A percentile compares a stretch with the other conserved stretches of the same genome.
Conservation (phyloP, 805 yeast genomes). For the Ogataea minuta region DNA sequence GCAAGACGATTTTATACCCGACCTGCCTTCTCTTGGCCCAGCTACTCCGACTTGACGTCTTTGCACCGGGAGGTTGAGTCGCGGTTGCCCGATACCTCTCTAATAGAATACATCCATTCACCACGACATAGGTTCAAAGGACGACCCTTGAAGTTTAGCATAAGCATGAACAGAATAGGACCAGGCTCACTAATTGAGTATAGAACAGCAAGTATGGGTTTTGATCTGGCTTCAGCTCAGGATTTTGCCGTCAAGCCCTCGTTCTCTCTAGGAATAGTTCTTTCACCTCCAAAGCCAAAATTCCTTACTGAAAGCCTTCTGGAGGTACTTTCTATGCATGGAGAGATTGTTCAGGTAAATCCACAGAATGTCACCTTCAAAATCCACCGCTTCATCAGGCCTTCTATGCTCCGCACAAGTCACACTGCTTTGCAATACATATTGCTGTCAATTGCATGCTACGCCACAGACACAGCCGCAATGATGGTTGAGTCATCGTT, state of each 20-base stretch:
- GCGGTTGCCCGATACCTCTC: background rate
- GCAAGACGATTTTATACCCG: background rate
- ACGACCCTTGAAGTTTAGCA: constrained; percentile 1
- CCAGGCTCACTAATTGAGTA: constrained; percentile 3
- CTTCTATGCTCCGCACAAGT: background rate
- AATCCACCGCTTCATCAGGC: constrained; percentile 14
- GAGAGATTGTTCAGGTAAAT: constrained; percentile 52
- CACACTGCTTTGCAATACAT: constrained; percentile 1
- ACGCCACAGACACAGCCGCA: background rate
- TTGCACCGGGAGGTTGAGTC: background rate
- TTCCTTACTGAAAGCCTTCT: constrained; percentile 1
- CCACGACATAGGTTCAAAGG: background rate
- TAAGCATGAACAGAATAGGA: background rate
- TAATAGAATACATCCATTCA: background rate
- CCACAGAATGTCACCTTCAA: constrained; percentile 44
- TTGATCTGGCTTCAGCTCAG: background rate
- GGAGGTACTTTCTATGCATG: constrained; percentile 25
- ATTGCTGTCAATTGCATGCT: constrained; percentile 2
- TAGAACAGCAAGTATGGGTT: background rate
- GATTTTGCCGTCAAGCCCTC: background rate
- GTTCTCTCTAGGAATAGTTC: constrained; percentile 3
- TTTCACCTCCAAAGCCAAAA: constrained; percentile 2
- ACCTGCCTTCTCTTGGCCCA: background rate
- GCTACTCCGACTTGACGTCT: background rate
- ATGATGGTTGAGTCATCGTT: background rate